Evolutionary conservation across 2,329 filamentous ascomycete genomes (phyloP).

Genomic region (Claviceps arundinis): DNA sequence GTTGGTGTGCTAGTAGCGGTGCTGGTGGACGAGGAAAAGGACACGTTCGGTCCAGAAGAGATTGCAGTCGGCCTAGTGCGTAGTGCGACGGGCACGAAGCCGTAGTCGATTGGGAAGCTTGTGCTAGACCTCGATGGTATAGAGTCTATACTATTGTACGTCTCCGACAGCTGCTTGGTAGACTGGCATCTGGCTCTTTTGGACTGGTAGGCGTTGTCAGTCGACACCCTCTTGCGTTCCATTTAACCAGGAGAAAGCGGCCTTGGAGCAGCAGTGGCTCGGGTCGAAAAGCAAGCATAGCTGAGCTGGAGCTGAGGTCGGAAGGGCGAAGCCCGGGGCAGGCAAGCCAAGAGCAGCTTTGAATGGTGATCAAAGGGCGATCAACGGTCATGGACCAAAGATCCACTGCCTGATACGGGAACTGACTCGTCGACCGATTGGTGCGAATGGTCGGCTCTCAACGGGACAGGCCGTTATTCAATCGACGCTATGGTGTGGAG

Average conservation of each 20-base stretch:
- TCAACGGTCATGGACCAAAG: background rate
- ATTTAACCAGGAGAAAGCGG: background rate
- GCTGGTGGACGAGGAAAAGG: background rate
- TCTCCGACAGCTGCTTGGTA: constrained; percentile 6
- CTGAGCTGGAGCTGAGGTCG: background rate
- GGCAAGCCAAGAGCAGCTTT: background rate
- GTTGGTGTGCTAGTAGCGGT: background rate
- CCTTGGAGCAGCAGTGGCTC: background rate
- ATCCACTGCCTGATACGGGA: background rate
- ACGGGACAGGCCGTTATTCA: background rate
- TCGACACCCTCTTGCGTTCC: constrained; percentile 6
- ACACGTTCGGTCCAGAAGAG: background rate
- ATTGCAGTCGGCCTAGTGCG: background rate
- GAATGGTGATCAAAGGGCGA: background rate
- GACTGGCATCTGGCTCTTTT: constrained; percentile 3
- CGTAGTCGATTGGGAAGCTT: background rate
- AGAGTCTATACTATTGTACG: constrained; percentile 1
- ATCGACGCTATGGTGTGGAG: constrained; percentile 1
- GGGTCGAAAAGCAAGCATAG: background rate
- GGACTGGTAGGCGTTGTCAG: background rate
- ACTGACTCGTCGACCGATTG: background rate
- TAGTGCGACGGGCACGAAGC: background rate
- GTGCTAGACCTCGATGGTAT: constrained; percentile 1
- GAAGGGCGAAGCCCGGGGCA: background rate
- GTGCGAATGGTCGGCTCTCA: background rate